Percentiles rank a stretch among this genome's conserved stretches.
These are phyloP conservation scores for Tylopilus cervinicoccineus DNA, from an alignment of 768 basidiomycete species.

Conservation along the genomic window DNA sequence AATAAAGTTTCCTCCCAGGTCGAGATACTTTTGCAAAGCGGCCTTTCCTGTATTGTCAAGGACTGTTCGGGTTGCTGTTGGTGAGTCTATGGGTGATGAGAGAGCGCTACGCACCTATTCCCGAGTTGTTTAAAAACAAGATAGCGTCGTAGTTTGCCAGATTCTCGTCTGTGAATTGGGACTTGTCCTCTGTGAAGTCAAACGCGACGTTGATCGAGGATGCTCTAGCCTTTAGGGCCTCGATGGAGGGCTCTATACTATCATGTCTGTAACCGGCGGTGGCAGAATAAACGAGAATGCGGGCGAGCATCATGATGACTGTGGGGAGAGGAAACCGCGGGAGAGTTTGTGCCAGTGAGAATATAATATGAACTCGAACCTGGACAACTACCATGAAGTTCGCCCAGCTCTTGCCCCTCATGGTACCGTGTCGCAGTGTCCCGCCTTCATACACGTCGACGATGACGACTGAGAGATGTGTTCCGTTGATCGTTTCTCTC, in stretches of 20 bases:
- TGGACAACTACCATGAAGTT: conserved; percentile 7
- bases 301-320: conserved; percentile 22
- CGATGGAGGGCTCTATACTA: conserved; percentile 68
- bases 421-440: conserved; percentile 3
- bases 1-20: conserved; percentile 67
- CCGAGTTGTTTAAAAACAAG: conserved; percentile 65
- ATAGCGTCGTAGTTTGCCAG: conserved; percentile 60
- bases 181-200: conserved; percentile 60
- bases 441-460: conserved; percentile 7
- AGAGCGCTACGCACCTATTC: conserved; percentile 48
- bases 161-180: conserved; percentile 50
- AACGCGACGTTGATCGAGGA: conserved; percentile 50
- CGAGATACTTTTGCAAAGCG: conserved; percentile 62
- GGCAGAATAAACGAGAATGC: conserved; percentile 57
- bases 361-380: conserved; percentile 7
- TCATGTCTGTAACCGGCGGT: conserved; percentile 67
- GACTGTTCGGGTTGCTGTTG: conserved; percentile 30
- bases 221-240: conserved; percentile 45
- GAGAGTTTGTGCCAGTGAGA: not conserved
- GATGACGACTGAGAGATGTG: not conserved
- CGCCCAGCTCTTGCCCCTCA: not conserved
- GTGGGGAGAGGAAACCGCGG: not conserved
- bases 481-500: conserved; percentile 16
- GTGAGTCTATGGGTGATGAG: not conserved
- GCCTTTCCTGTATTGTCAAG: conserved; percentile 55